These are phyloP conservation scores for Candida sp. DNA, from an alignment of 1,139 yeast genomes.

Conservation along the genomic window DNA sequence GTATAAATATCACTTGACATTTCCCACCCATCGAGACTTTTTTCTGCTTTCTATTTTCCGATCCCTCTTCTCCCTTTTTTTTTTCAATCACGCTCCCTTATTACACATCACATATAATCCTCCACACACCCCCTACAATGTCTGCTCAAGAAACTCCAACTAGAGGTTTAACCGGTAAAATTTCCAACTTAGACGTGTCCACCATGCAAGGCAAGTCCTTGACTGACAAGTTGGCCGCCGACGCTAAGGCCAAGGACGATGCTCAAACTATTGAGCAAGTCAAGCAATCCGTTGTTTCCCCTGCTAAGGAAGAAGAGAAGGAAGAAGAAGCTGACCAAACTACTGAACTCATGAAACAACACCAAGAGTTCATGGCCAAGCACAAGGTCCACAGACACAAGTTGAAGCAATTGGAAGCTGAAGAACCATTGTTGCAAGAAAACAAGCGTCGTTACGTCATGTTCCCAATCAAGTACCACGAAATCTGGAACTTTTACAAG, in stretches of 20 bases:
- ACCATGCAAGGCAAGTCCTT: constrained; percentile 37
- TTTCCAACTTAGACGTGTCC: constrained; percentile 45
- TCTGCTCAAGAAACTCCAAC: constrained; percentile 51
- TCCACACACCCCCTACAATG: constrained; percentile 1
- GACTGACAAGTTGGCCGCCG: constrained; percentile 51
- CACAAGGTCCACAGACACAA: constrained; percentile 74
- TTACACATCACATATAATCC: background rate
- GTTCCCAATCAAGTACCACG: constrained; percentile 97
- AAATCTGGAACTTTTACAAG: constrained; percentile 99
- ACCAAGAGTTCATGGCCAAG: constrained; percentile 56
- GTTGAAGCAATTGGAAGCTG: constrained; percentile 77
- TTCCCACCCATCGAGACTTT: background rate
- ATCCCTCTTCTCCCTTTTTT: background rate
- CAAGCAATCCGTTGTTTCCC: constrained; percentile 19
- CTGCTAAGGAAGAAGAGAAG: constrained; percentile 13
- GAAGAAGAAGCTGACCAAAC: constrained; percentile 20
- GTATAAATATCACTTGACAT: constrained; percentile 4
- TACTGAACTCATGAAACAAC: constrained; percentile 30
- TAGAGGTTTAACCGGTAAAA: constrained; percentile 52
- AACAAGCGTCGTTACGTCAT: constrained; percentile 91
- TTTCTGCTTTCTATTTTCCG: background rate
- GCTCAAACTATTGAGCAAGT: constrained; percentile 28
- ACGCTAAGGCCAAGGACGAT: constrained; percentile 45
- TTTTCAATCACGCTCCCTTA: background rate
- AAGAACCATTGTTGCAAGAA: constrained; percentile 88